Evolutionary conservation across 306 rosid species (phyloP).

Genomic region (Quercus aquifolioides): DNA sequence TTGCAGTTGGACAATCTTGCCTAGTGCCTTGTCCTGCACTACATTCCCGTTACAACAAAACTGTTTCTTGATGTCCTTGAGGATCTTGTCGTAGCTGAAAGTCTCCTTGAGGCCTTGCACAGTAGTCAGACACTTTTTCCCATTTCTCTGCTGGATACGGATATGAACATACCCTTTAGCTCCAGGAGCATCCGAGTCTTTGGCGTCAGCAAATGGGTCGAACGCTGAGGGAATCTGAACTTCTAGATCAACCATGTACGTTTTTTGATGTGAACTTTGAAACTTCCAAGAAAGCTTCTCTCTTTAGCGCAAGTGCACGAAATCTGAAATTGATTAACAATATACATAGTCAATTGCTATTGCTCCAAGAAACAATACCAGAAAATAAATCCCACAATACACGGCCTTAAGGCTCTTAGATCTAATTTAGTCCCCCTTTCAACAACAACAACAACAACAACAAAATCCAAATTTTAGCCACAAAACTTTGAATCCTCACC

Average conservation of each 20-base stretch:
- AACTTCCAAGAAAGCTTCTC: not conserved
- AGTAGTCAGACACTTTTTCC: slow-evolving; percentile 79
- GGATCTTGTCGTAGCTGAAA: slow-evolving; percentile 79
- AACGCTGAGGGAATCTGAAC: slow-evolving; percentile 47
- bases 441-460: no score
- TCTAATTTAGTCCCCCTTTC: no score
- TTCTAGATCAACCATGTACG: slow-evolving; percentile 78
- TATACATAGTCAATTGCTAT: not conserved
- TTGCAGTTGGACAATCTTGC: slow-evolving; percentile 84
- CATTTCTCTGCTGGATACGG: slow-evolving; percentile 87
- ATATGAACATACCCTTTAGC: slow-evolving; percentile 69
- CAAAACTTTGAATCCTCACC: no score
- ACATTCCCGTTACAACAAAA: slow-evolving; percentile 96
- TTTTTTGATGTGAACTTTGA: slow-evolving; percentile 19
- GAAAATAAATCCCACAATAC: no score
- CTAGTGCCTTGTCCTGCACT: slow-evolving; percentile 84
- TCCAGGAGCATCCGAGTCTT: slow-evolving; percentile 75
- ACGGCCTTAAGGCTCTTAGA: no score
- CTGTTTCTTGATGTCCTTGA: slow-evolving; percentile 75
- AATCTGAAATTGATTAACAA: not conserved
- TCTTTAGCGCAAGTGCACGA: not conserved
- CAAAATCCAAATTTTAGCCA: no score
- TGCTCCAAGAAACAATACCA: no score
- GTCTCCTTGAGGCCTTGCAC: slow-evolving; percentile 80
- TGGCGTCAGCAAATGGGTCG: slow-evolving; percentile 74